These are phyloP conservation scores for Solanum chiquidenum DNA, from an alignment of 257 asterid species.

Conservation along the genomic window DNA sequence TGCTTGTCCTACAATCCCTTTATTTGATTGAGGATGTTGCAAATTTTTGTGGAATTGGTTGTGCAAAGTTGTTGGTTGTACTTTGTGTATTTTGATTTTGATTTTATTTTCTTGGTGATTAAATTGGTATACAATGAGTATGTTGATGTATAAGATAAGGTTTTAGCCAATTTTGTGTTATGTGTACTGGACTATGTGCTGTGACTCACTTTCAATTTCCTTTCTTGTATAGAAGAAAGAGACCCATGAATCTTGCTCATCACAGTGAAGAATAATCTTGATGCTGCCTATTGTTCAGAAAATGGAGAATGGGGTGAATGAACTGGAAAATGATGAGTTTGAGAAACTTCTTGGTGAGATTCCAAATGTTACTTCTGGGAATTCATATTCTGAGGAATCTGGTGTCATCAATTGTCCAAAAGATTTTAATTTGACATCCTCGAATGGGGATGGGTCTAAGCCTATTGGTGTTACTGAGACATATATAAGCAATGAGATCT, in stretches of 20 bases:
- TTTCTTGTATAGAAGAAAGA: not conserved
- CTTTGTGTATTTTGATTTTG: not conserved
- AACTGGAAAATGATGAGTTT: not conserved
- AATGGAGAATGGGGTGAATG: not conserved
- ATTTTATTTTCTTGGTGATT: not conserved
- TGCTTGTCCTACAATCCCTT: not conserved
- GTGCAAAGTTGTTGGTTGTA: not conserved
- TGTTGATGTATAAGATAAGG: not conserved
- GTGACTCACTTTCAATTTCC: not conserved
- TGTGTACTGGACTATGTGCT: not conserved
- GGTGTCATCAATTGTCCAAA: not conserved
- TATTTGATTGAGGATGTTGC: not conserved
- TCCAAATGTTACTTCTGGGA: not conserved
- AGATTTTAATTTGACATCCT: not conserved
- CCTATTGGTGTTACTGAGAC: not conserved
- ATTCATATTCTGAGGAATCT: not conserved
- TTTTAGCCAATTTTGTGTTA: not conserved
- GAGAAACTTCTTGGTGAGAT: constrained; percentile 1
- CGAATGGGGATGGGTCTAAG: not conserved
- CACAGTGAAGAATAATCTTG: not conserved
- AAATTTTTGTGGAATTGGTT: not conserved
- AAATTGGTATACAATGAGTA: not conserved
- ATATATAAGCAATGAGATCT: not conserved
- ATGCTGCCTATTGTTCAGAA: not conserved
- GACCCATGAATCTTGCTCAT: not conserved